Evolutionary conservation across 1,139 yeast genomes (phyloP).

Genomic region (Hyphopichia buzzinii): DNA sequence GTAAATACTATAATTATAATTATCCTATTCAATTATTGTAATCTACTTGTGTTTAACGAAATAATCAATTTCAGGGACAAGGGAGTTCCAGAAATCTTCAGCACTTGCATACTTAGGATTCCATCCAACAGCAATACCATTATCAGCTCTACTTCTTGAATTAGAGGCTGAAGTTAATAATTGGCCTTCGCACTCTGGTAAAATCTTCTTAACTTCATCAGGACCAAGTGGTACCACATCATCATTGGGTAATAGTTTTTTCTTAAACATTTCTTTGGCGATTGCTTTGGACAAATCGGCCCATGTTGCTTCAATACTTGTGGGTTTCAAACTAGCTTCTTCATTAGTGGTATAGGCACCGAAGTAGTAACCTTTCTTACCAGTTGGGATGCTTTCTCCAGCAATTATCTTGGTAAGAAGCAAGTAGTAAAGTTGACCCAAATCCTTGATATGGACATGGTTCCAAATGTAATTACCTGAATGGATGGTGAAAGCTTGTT

Average conservation of each 20-base stretch:
- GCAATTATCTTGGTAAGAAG: constrained; percentile 19
- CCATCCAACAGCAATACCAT: constrained; percentile 24
- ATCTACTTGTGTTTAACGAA: constrained; percentile 6
- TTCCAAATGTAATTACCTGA: constrained; percentile 36
- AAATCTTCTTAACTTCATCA: constrained; percentile 12
- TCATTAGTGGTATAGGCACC: constrained; percentile 20
- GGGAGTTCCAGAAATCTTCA: constrained; percentile 16
- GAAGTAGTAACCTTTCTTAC: constrained; percentile 36
- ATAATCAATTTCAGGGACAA: constrained; percentile 17
- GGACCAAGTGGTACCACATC: constrained; percentile 18
- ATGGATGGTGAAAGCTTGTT: constrained; percentile 29
- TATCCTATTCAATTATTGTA: not conserved
- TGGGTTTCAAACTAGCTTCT: constrained; percentile 16
- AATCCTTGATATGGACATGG: constrained; percentile 35
- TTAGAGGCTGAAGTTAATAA: constrained; percentile 21
- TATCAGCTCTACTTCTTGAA: constrained; percentile 28
- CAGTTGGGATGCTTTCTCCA: constrained; percentile 24
- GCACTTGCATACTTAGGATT: constrained; percentile 15
- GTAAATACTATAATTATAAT: no score
- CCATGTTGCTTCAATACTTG: constrained; percentile 31
- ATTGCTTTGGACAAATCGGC: constrained; percentile 25
- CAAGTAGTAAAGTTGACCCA: constrained; percentile 31
- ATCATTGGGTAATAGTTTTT: constrained; percentile 13
- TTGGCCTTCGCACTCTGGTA: constrained; percentile 5
- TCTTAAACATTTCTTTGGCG: constrained; percentile 15